phyloP scores from a whole-genome alignment of 106 monocot genomes.

The Hemerocallis citrina region DNA sequence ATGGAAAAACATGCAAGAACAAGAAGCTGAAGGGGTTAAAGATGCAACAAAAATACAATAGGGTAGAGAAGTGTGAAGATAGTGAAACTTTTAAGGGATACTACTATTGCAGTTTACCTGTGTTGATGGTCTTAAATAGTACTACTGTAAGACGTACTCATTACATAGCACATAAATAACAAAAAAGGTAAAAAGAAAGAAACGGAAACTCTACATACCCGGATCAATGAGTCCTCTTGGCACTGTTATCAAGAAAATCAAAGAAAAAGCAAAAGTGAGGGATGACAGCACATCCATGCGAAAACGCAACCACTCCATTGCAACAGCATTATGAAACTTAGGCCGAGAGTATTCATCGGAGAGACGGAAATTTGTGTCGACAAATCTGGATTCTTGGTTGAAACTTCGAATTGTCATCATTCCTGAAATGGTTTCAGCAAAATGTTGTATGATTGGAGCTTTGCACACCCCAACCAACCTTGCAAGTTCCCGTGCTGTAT shows the following conservation, averaged over 20 bases:
- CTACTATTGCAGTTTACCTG: too few species aligned
- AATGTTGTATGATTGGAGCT: slow-evolving; percentile 84
- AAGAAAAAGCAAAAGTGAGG: slow-evolving; percentile 59
- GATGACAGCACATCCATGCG: slow-evolving; percentile 59
- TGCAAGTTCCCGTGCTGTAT: slow-evolving; percentile 59
- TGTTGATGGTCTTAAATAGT: background rate
- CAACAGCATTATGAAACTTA: slow-evolving; percentile 50
- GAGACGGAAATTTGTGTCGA: slow-evolving; percentile 33
- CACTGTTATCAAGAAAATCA: slow-evolving; percentile 51
- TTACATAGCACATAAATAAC: background rate
- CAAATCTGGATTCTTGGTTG: slow-evolving; percentile 45
- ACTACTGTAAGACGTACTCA: background rate
- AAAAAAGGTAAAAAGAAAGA: too few species aligned
- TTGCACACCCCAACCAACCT: slow-evolving; percentile 59
- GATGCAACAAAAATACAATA: too few species aligned
- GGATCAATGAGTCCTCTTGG: slow-evolving; percentile 71
- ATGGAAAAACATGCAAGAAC: too few species aligned
- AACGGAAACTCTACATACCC: too few species aligned
- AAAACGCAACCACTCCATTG: slow-evolving; percentile 67
- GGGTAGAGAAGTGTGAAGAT: too few species aligned
- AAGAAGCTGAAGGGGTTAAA: too few species aligned
- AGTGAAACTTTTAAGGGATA: too few species aligned
- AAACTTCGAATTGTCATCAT: slow-evolving; percentile 69
- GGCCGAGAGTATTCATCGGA: slow-evolving; percentile 52
- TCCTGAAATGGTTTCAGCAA: slow-evolving; percentile 69